phyloP scores from a whole-genome alignment of 140 eudicot genomes.

The Ambrosia hybrid region DNA sequence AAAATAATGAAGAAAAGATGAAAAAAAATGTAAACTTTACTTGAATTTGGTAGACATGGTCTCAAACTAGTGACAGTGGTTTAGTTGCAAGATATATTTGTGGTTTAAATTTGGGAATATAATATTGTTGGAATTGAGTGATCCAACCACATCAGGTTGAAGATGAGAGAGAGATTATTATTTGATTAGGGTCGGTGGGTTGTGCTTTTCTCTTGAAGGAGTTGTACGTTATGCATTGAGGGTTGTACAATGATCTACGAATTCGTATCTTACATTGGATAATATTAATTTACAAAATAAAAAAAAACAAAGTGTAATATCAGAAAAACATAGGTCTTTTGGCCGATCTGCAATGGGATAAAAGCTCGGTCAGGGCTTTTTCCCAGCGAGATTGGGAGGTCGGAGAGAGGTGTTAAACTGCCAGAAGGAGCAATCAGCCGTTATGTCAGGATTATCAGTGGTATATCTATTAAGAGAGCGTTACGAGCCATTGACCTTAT shows the following conservation, averaged over 20 bases:
- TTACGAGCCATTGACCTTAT: no score
- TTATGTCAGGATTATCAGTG: no score
- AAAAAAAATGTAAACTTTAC: constrained; percentile 26
- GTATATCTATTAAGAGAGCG: no score
- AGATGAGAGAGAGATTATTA: constrained; percentile 10
- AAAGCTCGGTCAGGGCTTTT: no score
- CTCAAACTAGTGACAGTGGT: constrained; percentile 16
- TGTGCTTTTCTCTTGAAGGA: background rate
- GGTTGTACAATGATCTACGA: constrained; percentile 29
- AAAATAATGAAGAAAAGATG: background rate
- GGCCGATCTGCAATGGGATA: no score
- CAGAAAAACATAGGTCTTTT: no score
- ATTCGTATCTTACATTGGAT: no score
- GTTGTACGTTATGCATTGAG: constrained; percentile 24
- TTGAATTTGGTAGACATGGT: constrained; percentile 55
- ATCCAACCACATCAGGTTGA: background rate
- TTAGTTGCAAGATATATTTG: background rate
- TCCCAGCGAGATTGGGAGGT: no score
- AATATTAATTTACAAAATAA: no score
- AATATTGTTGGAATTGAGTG: constrained; percentile 23
- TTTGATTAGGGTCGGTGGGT: constrained; percentile 46
- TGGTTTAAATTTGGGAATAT: constrained; percentile 15
- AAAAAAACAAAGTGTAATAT: no score
- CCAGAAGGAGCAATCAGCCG: no score
- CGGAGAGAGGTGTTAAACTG: no score